Percentiles rank a stretch among this genome's conserved stretches.
phyloP scores from a whole-genome alignment of 352 stramenopile genomes.

The Globisporangium abappressorium region DNA sequence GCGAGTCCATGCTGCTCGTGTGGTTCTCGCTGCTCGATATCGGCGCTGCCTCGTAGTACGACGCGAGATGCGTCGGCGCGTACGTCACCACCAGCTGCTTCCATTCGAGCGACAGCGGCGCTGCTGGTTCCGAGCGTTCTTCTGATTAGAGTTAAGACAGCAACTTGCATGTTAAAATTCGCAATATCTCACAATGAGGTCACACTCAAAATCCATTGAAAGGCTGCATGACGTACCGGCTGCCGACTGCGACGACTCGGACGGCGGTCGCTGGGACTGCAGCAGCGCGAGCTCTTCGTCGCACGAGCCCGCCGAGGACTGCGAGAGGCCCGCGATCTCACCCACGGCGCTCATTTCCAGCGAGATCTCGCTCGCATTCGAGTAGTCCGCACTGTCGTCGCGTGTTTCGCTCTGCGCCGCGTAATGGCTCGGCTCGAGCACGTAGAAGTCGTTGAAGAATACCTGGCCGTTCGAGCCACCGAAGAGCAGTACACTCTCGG shows the following conservation, averaged over 20 bases:
- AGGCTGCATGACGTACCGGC: not conserved
- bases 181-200: not conserved
- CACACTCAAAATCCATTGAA: not conserved
- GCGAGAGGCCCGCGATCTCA: conserved; percentile 14
- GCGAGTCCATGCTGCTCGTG: conserved; percentile 20
- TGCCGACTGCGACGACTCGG: conserved; percentile 1
- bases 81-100: conserved; percentile 50
- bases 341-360: conserved; percentile 14
- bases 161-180: not conserved
- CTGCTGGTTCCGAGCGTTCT: not conserved
- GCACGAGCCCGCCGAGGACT: conserved; percentile 3
- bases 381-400: not conserved
- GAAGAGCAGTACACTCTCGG: conserved; percentile 53
- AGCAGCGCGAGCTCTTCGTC: conserved; percentile 8
- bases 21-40: conserved; percentile 15
- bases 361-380: conserved; percentile 7
- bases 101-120: conserved; percentile 32
- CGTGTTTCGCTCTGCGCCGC: conserved; percentile 6
- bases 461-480: conserved; percentile 55
- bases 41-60: not conserved
- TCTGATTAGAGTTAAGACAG: not conserved
- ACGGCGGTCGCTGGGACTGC: conserved; percentile 9
- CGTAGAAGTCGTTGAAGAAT: conserved; percentile 56
- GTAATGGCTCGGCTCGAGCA: conserved; percentile 11
- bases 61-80: conserved; percentile 17